Percentiles rank a stretch among this genome's conserved stretches.
Conservation (phyloP, 345 rosid species). For the Hevea brasiliensis region DNA sequence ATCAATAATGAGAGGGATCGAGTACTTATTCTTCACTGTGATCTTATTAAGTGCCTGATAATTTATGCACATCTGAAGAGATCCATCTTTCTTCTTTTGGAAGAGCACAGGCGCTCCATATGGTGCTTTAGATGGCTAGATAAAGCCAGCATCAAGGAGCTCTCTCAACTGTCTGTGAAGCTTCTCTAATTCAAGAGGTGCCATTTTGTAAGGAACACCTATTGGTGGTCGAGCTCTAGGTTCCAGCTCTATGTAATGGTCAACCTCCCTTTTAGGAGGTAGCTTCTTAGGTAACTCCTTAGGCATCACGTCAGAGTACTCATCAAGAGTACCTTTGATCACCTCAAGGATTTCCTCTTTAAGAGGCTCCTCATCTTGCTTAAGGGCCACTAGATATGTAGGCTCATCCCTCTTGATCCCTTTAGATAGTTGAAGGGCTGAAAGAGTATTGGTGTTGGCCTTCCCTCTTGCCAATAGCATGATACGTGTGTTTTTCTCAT, state of each 20-base stretch:
- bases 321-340: neutral
- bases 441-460: too few species aligned
- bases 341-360: neutral
- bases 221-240: too few species aligned
- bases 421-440: too few species aligned
- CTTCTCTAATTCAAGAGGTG: neutral
- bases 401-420: too few species aligned
- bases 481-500: too few species aligned
- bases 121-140: neutral
- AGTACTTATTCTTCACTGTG: neutral
- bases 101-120: neutral
- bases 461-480: too few species aligned
- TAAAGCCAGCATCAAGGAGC: neutral
- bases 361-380: neutral
- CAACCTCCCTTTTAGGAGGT: neutral
- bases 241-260: neutral
- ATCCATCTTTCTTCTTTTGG: neutral
- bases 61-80: neutral
- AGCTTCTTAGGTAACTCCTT: neutral
- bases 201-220: too few species aligned
- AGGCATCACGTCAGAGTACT: neutral
- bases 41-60: neutral
- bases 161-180: neutral
- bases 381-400: neutral
- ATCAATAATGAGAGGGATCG: neutral